Percentiles rank a stretch among this genome's conserved stretches.
Evolutionary conservation across 2,329 filamentous ascomycete species (phyloP).

Genomic region (Bipolaris zeicola): DNA sequence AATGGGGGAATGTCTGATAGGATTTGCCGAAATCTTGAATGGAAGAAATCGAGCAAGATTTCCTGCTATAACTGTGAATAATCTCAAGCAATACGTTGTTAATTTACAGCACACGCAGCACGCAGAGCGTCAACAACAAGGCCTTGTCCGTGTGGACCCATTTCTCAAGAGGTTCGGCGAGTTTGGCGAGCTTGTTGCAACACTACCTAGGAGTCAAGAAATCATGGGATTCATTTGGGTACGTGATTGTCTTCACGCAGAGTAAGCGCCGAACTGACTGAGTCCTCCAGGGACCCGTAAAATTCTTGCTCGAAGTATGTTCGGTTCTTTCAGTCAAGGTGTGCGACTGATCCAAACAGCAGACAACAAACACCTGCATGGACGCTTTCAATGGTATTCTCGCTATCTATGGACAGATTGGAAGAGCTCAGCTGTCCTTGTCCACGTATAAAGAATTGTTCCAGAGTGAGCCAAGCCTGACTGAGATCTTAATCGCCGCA

Average conservation of each 20-base stretch:
- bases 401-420: slow-evolving; percentile 28
- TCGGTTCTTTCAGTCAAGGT: neutral
- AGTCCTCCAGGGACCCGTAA: neutral
- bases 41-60: slow-evolving; percentile 11
- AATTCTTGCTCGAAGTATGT: neutral
- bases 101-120: slow-evolving; percentile 22
- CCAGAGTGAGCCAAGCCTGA: neutral
- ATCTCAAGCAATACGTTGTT: slow-evolving; percentile 13
- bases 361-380: slow-evolving; percentile 8
- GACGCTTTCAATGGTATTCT: slow-evolving; percentile 16
- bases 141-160: slow-evolving; percentile 24
- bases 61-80: slow-evolving; percentile 8
- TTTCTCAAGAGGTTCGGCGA: slow-evolving; percentile 35
- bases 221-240: neutral
- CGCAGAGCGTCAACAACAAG: slow-evolving; percentile 13
- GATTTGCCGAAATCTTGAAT: neutral
- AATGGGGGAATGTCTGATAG: neutral
- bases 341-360: slow-evolving; percentile 1
- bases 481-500: neutral
- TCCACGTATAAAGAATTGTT: slow-evolving; percentile 9
- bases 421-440: slow-evolving; percentile 28
- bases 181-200: slow-evolving; percentile 26
- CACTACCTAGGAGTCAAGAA: neutral
- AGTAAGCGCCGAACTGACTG: neutral
- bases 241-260: neutral